Conservation (phyloP, 2,329 filamentous ascomycete genomes). For the Penicillium freii region DNA sequence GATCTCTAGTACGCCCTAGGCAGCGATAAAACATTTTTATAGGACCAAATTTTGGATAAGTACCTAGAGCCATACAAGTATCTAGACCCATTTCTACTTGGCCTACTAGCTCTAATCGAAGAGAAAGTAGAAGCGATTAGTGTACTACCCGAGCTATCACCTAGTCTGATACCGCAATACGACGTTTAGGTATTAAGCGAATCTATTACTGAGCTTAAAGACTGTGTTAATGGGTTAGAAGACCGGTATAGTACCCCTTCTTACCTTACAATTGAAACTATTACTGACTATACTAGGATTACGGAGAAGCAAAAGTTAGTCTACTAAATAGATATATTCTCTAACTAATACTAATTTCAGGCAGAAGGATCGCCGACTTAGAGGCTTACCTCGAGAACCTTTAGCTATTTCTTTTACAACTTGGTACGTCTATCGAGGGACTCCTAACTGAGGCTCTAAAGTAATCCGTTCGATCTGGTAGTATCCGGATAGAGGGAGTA, state of each 20-base stretch:
- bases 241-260: background rate
- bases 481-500: background rate
- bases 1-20: background rate
- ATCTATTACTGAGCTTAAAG: background rate
- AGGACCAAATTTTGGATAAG: background rate
- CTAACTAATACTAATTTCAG: background rate
- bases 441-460: background rate
- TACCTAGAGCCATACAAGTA: background rate
- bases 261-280: background rate
- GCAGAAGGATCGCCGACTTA: background rate
- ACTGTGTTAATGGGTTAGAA: background rate
- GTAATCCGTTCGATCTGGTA: background rate
- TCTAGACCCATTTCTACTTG: background rate
- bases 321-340: background rate
- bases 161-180: background rate
- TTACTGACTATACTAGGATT: background rate
- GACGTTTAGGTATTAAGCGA: background rate
- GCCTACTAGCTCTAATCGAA: background rate
- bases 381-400: background rate
- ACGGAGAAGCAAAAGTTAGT: slow-evolving; percentile 1
- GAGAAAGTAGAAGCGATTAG: background rate
- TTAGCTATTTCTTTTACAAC: background rate
- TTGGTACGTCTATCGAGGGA: background rate
- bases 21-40: background rate
- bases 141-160: background rate